Base-by-base conservation (phyloP, 108 stramenopile genomes). In the Cyclotella choctawhatcheeana region DNA sequence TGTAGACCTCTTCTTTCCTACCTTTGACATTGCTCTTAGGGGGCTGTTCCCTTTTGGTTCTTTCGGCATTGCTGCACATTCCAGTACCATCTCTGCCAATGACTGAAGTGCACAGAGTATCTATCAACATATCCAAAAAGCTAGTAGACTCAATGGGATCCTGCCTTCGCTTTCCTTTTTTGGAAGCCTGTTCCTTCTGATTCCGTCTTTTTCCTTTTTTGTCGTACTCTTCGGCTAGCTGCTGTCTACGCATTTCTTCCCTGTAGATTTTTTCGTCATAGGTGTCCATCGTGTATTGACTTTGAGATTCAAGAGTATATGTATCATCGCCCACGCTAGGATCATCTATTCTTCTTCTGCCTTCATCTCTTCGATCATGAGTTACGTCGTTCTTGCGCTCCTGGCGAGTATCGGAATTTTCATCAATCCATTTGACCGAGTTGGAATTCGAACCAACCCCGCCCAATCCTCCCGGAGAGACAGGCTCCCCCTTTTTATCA, bases 121-220 rank as follows among this genome's bases (percentile, higher is more conserved):
- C 93, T 73, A 94, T 94, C 44, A 94, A 75, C 76, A 89, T 79
- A 65, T 94, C 93, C 40, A 94, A 67, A 55, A 94, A 94, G 3
- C 88, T 88, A 69, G 84, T 88, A 25, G 83, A 81, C 70, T 89
- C 88, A 63, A 90, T 89, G 5, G 88, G 86, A 66, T 88, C 83
- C 25, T 65, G 53, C 30, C 79, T 73, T 65, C 78, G 76, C 16
- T 74, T 84, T 30, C 82, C 72, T 21, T 58, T 21, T 24, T 75
- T 83, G 27, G 76, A 64, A 50, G 43, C 24, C 14, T 61, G 58
- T 21, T 67, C 69, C 44, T 56, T 56, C 12, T 27, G 17, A 44
- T 52, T 45, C 24, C 67, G 60, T 17, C 68, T 62, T 14, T 69
- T 69, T 6, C 54, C 60, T 29, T 27, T 67, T 73, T 29, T 63